Percentiles rank a stretch among this genome's conserved stretches.
phyloP scores from a whole-genome alignment of 2,329 filamentous ascomycete genomes.

The Ramularia endophylla region DNA sequence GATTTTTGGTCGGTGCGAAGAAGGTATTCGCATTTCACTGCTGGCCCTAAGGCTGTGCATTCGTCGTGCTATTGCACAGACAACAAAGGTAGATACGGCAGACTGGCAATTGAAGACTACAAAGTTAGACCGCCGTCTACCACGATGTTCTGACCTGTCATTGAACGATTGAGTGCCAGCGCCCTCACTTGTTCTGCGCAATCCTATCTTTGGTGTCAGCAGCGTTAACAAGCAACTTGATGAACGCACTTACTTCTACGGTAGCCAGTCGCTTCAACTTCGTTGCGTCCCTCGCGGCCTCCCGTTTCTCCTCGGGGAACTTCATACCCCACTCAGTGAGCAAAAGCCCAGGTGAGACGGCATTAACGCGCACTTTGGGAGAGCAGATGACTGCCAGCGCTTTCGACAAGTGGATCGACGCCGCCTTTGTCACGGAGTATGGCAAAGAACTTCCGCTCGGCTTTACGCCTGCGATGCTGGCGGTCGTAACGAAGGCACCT shows the following conservation, averaged over 20 bases:
- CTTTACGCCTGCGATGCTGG: constrained; percentile 58
- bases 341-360: constrained; percentile 49
- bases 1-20: no score
- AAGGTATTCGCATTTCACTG: no score
- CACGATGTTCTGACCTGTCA: constrained; percentile 49
- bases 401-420: constrained; percentile 50
- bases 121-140: constrained; percentile 26
- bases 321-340: constrained; percentile 44
- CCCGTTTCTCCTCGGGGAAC: constrained; percentile 41
- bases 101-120: no score
- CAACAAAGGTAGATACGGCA: no score
- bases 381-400: constrained; percentile 49
- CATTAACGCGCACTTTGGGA: constrained; percentile 55
- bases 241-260: constrained; percentile 39
- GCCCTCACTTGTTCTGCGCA: constrained; percentile 50
- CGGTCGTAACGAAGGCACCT: constrained; percentile 59
- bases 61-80: no score
- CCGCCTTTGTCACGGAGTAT: constrained; percentile 34
- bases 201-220: constrained; percentile 34
- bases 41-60: no score
- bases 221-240: neutral
- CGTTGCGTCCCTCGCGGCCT: constrained; percentile 38
- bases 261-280: constrained; percentile 49
- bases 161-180: constrained; percentile 44
- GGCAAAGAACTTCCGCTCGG: constrained; percentile 55